Conservation (phyloP, 306 rosid species). For the Vachellia collinsii region DNA sequence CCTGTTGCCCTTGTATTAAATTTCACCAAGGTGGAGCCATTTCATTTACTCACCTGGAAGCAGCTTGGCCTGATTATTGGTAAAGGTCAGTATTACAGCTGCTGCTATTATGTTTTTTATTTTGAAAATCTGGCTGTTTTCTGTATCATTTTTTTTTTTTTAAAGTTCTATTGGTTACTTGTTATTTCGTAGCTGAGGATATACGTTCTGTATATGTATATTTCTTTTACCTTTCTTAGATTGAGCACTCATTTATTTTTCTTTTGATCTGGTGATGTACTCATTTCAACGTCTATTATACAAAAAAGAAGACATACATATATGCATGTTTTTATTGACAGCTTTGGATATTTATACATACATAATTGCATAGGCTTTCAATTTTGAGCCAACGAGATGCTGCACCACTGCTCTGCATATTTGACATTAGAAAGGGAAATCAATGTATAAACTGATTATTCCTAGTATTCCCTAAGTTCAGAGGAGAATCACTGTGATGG, state of each 20-base stretch:
- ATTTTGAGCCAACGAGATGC: not conserved
- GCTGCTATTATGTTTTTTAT: conserved; percentile 1
- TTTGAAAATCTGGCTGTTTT: conserved; percentile 24
- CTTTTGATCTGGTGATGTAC: not conserved
- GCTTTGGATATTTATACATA: conserved; percentile 7
- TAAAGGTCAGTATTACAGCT: conserved; percentile 67
- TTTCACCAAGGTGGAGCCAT: conserved; percentile 65
- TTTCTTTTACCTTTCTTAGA: not conserved
- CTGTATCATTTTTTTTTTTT: not conserved
- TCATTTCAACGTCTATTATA: conserved; percentile 4
- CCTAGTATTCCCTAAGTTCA: not conserved
- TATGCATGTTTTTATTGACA: not conserved
- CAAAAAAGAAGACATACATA: conserved; percentile 17
- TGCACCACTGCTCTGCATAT: not conserved
- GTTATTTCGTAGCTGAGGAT: not conserved
- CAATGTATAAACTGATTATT: conserved; percentile 5
- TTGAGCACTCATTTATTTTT: not conserved
- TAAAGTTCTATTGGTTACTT: conserved; percentile 7
- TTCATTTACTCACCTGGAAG: conserved; percentile 70
- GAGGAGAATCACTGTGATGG: not conserved
- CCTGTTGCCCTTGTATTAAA: conserved; percentile 74
- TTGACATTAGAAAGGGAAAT: not conserved
- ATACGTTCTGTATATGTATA: not conserved
- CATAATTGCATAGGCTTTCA: conserved; percentile 4
- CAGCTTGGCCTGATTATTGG: conserved; percentile 83